Evolutionary conservation across 2,329 filamentous ascomycete species (phyloP), one percentile per base, ranked within the genome.

Genomic region (Curvularia eragrostidis): DNA sequence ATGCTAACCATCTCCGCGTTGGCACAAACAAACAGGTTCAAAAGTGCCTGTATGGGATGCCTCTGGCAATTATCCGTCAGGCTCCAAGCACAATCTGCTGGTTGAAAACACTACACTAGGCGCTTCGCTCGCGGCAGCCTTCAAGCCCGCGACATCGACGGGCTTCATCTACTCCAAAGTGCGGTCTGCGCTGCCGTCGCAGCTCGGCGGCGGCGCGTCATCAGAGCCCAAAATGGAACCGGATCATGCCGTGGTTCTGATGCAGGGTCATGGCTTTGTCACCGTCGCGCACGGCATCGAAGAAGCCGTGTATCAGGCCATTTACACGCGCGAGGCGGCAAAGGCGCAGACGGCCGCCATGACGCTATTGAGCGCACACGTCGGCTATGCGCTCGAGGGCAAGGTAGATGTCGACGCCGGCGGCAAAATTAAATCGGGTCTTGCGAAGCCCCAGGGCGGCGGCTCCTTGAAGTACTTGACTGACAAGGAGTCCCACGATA

Each of bases 251-350:
- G 72, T 76, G 7, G 71, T 78, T 8, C 63, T 79, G 19, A 78
- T 81, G 70, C 78, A 79, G 51, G 75, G 76, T 1, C 80, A 82
- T 58, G 80, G 80, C 23, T 81, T 82, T 58, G 79, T 79, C 1
- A 78, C 75, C 10, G 67, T 77, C 0, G 80, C 78, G 0, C 66
- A 69, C 2, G 72, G 73, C 8, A 78, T 82, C 53, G 76, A 81
- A 62, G 78, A 80, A 61, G 78, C 75, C 0, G 80, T 82, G 0
- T 81, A 77, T 58, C 76, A 80, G 52, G 76, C 79, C 1, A 76
- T 81, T 19, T 82, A 78, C 62, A 80, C 78, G 5, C 68, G 63
- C 21, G 70, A 74, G 52, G 72, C 72, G 38, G 80, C 80, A 1
- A 72, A 75, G 47, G 68, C 77, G 7, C 80, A 81, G 56, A 79